Base-by-base conservation (phyloP, 768 basidiomycete genomes). In the Sutorius australiensis region DNA sequence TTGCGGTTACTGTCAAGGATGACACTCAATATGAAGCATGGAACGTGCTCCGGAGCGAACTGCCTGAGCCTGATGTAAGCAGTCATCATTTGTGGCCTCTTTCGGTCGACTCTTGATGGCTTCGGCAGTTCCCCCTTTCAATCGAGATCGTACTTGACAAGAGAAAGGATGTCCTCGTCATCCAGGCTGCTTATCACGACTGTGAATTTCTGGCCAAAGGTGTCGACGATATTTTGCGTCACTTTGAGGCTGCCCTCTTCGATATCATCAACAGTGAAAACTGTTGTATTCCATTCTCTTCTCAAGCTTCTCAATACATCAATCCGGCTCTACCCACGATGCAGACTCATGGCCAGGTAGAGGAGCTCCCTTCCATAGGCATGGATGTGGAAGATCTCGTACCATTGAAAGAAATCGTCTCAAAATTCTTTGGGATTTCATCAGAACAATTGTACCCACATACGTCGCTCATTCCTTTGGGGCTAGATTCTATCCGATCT, bases 401-500 rank as follows among this genome's bases (percentile, higher is more conserved):
- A 33, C 33, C 45, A n/a, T 38, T 66, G 14, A 50, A 39, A 27
- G 50, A 42, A 31, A 64, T 55, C 16, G 38, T 64, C 28, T 67
- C 65, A 11, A 36, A 46, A 12, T 64, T 64, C 45, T 51, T 64
- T 17, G 48, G 39, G 28, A 7, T 64, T 31, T 32, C 59, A 21
- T 32, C 30, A 6, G 59, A 66, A 39, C 53, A 7, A 24, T 9
- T 66, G 31, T 43, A 17, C 36, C 49, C 44, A 1, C 40, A 41
- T 9, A 65, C 67, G 10, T 78, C 78, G 5, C 68, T 79, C 27
- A 61, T 79, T 12, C 72, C 77, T 5, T 61, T 79, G 48, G 78
- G 78, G 8, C 58, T 79, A 30, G 78, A 79, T 55, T 79, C 78
- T 7, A 74, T 79, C 53, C 73, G 72, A 53, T 73, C 78, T 0